Evolutionary conservation across 2,329 filamentous ascomycete genomes (phyloP).

Genomic region (Nemania abortiva): DNA sequence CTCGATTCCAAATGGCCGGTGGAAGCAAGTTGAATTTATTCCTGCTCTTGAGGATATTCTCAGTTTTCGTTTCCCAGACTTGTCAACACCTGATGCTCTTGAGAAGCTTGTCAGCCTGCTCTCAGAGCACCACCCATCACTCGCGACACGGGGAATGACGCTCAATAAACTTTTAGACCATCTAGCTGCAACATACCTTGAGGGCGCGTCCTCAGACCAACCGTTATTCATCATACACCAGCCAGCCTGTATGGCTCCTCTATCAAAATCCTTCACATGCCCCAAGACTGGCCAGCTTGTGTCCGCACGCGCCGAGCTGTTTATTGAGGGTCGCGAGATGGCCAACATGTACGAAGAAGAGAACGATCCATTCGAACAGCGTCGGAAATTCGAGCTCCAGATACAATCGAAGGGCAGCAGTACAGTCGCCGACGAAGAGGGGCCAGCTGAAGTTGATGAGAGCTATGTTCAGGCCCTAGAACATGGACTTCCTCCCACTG

Average conservation of each 20-base stretch:
- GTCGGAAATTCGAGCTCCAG: conserved; percentile 79
- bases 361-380: conserved; percentile 89
- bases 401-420: conserved; percentile 54
- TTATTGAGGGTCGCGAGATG: conserved; percentile 82
- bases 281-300: conserved; percentile 76
- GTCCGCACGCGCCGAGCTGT: conserved; percentile 86
- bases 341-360: conserved; percentile 99
- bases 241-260: conserved; percentile 88
- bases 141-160: conserved; percentile 65
- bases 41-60: conserved; percentile 79
- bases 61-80: conserved; percentile 73
- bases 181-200: conserved; percentile 80
- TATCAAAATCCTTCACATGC: conserved; percentile 87
- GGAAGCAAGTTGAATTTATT: conserved; percentile 82
- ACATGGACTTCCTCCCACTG: conserved; percentile 92
- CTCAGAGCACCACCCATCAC: conserved; percentile 73
- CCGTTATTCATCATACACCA: conserved; percentile 92
- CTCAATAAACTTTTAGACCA: conserved; percentile 81
- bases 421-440: conserved; percentile 60
- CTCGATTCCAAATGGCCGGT: conserved; percentile 64
- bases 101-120: conserved; percentile 66
- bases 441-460: conserved; percentile 73
- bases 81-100: conserved; percentile 67
- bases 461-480: conserved; percentile 87
- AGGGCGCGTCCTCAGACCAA: conserved; percentile 74